phyloP scores from a whole-genome alignment of 371 early-diverging fungal genomes.

The Cokeromyces recurvatus region DNA sequence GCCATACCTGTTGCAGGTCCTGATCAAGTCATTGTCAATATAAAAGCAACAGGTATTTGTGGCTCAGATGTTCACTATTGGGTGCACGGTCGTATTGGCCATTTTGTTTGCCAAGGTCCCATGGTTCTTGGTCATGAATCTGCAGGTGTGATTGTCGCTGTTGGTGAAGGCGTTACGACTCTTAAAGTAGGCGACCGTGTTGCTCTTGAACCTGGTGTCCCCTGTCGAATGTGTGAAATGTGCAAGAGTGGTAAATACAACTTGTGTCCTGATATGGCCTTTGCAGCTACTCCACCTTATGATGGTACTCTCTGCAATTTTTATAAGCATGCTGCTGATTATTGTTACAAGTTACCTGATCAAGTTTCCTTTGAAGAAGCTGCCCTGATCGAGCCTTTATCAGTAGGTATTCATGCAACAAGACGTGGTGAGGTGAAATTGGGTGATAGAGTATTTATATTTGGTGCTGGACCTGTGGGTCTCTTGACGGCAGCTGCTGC shows the following conservation, averaged over 20 bases:
- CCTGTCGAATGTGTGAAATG: constrained; percentile 54
- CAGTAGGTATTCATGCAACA: constrained; percentile 48
- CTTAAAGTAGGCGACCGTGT: constrained; percentile 72
- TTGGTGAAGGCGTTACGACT: constrained; percentile 49
- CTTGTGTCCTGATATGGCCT: constrained; percentile 44
- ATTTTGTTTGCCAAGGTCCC: constrained; percentile 44
- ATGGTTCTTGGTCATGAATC: constrained; percentile 82
- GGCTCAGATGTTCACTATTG: constrained; percentile 52
- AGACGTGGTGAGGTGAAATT: constrained; percentile 55
- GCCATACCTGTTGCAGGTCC: constrained; percentile 15
- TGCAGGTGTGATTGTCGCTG: constrained; percentile 58
- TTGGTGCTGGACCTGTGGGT: constrained; percentile 60
- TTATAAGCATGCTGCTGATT: constrained; percentile 48
- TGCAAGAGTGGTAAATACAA: constrained; percentile 50
- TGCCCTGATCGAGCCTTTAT: constrained; percentile 43
- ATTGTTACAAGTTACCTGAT: constrained; percentile 50
- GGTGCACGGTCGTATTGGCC: constrained; percentile 44
- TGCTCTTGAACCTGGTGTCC: constrained; percentile 60
- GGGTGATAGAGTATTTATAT: constrained; percentile 63
- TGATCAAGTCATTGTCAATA: constrained; percentile 42
- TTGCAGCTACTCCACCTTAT: constrained; percentile 51
- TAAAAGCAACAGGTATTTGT: constrained; percentile 48
- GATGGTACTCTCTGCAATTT: constrained; percentile 49
- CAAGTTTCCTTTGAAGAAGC: constrained; percentile 58
- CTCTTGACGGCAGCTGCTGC: constrained; percentile 48